phyloP scores from a whole-genome alignment of 371 early-diverging fungal genomes.

The Blastocladiella emersonii region DNA sequence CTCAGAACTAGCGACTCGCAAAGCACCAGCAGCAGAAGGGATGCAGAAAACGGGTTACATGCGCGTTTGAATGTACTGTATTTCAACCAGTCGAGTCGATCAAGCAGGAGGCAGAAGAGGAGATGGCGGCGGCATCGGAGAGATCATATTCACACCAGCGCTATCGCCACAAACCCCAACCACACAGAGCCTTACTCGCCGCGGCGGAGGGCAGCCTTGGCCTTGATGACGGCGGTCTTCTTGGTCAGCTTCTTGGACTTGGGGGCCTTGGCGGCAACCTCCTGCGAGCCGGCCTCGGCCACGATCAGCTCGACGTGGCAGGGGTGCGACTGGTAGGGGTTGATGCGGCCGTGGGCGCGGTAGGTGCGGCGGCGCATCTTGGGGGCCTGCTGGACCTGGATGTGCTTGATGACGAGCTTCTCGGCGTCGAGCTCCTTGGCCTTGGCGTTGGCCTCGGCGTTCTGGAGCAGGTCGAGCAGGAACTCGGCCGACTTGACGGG shows the following conservation, averaged over 20 bases:
- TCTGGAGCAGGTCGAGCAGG: constrained; percentile 86
- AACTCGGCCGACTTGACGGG: constrained; percentile 95
- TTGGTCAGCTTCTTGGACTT: constrained; percentile 23
- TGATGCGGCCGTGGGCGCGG: constrained; percentile 98
- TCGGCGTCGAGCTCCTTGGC: constrained; percentile 84
- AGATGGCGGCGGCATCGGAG: too few species aligned
- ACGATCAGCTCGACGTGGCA: constrained; percentile 95
- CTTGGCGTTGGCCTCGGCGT: constrained; percentile 94
- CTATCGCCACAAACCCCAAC: not conserved
- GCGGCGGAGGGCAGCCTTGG: not conserved
- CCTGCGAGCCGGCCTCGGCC: constrained; percentile 68
- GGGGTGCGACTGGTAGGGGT: constrained; percentile 90
- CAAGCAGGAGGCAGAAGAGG: too few species aligned
- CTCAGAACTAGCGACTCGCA: too few species aligned
- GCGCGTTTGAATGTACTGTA: too few species aligned
- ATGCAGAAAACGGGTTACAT: too few species aligned
- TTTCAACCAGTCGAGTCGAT: too few species aligned
- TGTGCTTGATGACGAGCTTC: constrained; percentile 78
- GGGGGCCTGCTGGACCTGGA: constrained; percentile 97
- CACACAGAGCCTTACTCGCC: not conserved
- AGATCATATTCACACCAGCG: too few species aligned
- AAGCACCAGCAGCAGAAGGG: too few species aligned
- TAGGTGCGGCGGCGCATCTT: constrained; percentile 95
- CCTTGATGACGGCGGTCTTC: constrained; percentile 7
- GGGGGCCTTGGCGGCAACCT: constrained; percentile 50